Conservation (phyloP, 73 alveolate species). For the Tetrahymena thermophila region DNA sequence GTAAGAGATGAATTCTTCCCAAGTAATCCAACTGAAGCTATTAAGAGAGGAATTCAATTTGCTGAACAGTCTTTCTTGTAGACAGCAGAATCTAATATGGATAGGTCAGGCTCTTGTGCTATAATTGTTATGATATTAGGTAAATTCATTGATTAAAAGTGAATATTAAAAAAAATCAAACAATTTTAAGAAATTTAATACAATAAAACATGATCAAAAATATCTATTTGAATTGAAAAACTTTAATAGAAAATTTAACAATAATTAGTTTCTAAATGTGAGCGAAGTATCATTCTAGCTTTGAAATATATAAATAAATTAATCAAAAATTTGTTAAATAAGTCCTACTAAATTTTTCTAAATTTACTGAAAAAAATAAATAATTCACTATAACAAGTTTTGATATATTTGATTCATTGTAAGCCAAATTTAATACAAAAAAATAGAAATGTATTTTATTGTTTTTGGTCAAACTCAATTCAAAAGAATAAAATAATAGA, state of each 20-base stretch:
- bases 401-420: too few species aligned
- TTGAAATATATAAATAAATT: too few species aligned
- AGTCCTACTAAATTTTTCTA: background rate
- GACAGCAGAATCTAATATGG: slow-evolving; percentile 11
- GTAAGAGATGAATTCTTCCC: slow-evolving; percentile 52
- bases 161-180: background rate
- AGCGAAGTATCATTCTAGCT: background rate
- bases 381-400: too few species aligned
- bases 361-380: too few species aligned
- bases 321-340: background rate
- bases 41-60: slow-evolving; percentile 35
- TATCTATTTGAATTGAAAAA: background rate
- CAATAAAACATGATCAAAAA: too few species aligned
- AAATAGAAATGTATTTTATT: background rate
- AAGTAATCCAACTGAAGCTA: slow-evolving; percentile 57
- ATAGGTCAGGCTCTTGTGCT: slow-evolving; percentile 66
- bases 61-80: slow-evolving; percentile 54
- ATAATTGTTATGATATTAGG: slow-evolving; percentile 51
- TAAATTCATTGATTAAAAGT: background rate
- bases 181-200: background rate
- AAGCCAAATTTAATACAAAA: too few species aligned
- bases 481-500: too few species aligned
- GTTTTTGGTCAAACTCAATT: too few species aligned
- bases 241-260: background rate
- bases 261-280: background rate